Percentiles rank a stretch among this genome's conserved stretches.
phyloP scores from a whole-genome alignment of 441 rosid species.

The Corymbia calophylla region DNA sequence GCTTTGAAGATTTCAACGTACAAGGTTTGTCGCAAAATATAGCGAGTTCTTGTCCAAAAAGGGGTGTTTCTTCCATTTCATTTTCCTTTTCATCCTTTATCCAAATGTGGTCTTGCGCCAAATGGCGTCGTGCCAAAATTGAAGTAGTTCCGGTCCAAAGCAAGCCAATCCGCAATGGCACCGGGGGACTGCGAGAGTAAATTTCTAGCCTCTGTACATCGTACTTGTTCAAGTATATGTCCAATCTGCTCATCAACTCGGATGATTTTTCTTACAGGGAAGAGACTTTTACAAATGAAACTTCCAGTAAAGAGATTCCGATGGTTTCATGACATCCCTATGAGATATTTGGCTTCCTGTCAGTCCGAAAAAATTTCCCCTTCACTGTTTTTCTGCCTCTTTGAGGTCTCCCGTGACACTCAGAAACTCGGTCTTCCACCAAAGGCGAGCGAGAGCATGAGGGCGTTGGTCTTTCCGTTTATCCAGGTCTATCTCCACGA shows the following conservation, averaged over 20 bases:
- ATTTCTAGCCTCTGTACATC: background rate
- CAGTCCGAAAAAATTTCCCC: background rate
- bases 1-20: background rate
- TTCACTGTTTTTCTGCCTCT: background rate
- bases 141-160: background rate
- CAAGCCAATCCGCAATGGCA: background rate
- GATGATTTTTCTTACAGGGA: background rate
- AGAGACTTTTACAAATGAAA: background rate
- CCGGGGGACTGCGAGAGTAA: too few species aligned
- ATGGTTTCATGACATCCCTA: background rate
- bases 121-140: background rate
- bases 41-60: background rate
- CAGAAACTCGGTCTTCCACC: background rate
- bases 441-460: background rate
- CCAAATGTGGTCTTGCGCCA: background rate
- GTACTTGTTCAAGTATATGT: background rate
- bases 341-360: background rate
- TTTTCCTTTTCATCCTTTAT: background rate
- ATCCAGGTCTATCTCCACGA: background rate
- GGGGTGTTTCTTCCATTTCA: background rate
- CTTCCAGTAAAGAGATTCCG: background rate
- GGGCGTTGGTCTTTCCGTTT: background rate
- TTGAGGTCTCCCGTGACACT: background rate
- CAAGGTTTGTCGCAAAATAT: fast-evolving
- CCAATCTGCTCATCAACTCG: background rate